Conservation (phyloP, 176 grass and related monocot genomes). For the sorghum (Sorghum bicolor) region DNA sequence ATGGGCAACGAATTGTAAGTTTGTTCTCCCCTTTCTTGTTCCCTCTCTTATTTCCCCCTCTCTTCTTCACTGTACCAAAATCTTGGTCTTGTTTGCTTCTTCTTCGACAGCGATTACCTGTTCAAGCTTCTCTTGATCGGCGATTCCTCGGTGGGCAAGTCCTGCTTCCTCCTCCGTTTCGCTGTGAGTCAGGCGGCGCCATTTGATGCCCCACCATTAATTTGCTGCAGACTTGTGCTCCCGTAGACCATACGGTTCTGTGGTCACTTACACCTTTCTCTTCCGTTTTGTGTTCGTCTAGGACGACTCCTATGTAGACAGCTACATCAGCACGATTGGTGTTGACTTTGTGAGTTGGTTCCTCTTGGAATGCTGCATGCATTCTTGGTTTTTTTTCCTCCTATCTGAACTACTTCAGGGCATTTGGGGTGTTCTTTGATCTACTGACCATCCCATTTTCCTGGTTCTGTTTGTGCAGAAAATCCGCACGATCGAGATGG, state of each 20-base stretch:
- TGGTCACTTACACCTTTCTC: background rate
- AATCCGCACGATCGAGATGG: constrained; percentile 68
- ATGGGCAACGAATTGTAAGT: constrained; percentile 68
- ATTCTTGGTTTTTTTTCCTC: background rate
- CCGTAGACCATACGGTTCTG: background rate
- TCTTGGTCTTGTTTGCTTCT: background rate
- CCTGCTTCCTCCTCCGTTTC: constrained; percentile 73
- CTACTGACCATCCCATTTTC: background rate
- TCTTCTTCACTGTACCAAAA: too few relatives aligned
- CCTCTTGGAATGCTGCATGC: background rate
- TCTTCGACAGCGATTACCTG: constrained; percentile 54
- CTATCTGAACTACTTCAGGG: background rate
- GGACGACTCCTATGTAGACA: constrained; percentile 73
- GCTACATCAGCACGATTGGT: constrained; percentile 77
- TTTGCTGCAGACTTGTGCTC: background rate
- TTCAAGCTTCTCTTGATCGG: constrained; percentile 88
- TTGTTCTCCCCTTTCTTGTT: background rate
- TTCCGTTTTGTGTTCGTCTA: constrained; percentile 26
- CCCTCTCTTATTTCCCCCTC: background rate
- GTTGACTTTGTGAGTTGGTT: constrained; percentile 65
- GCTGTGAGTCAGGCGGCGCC: constrained; percentile 42
- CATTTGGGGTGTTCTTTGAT: background rate
- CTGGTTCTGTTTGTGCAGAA: constrained; percentile 36
- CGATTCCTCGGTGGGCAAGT: constrained; percentile 80
- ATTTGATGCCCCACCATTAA: background rate